A percentile compares a stretch with the other conserved stretches of the same genome.
Conservation (phyloP, 2,329 filamentous ascomycete genomes). For the Rutstroemia sydowiana region DNA sequence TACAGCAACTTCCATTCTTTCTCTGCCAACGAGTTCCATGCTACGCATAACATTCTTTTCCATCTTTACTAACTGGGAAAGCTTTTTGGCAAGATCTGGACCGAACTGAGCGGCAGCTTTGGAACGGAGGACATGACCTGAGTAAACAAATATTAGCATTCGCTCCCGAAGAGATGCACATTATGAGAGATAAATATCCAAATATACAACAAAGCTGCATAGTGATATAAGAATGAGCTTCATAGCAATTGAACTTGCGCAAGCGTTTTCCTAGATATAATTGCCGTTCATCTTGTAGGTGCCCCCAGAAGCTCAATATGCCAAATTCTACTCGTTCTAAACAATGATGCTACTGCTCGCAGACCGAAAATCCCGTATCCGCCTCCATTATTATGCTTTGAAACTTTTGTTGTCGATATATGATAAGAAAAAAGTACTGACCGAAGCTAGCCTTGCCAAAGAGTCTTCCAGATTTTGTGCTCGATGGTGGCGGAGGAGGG, state of each 20-base stretch:
- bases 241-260: too few species aligned
- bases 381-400: too few species aligned
- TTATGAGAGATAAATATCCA: not conserved
- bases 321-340: too few species aligned
- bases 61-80: slow-evolving; percentile 98
- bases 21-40: slow-evolving; percentile 87
- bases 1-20: slow-evolving; percentile 98
- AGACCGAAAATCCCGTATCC: too few species aligned
- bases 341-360: too few species aligned
- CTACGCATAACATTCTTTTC: slow-evolving; percentile 99
- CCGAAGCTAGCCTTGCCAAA: slow-evolving; percentile 82
- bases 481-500: slow-evolving; percentile 83
- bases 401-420: slow-evolving; percentile 14
- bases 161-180: not conserved
- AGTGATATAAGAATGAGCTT: too few species aligned
- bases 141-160: slow-evolving; percentile 51
- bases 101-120: slow-evolving; percentile 71
- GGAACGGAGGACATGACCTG: slow-evolving; percentile 68
- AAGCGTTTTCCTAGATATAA: too few species aligned
- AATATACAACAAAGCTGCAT: not conserved
- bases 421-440: slow-evolving; percentile 36
- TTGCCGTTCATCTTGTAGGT: too few species aligned
- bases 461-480: slow-evolving; percentile 83
- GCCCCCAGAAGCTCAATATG: too few species aligned
- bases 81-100: slow-evolving; percentile 88